Evolutionary conservation across 768 basidiomycete genomes (phyloP).

Genomic region (Lactarius deliciosus): DNA sequence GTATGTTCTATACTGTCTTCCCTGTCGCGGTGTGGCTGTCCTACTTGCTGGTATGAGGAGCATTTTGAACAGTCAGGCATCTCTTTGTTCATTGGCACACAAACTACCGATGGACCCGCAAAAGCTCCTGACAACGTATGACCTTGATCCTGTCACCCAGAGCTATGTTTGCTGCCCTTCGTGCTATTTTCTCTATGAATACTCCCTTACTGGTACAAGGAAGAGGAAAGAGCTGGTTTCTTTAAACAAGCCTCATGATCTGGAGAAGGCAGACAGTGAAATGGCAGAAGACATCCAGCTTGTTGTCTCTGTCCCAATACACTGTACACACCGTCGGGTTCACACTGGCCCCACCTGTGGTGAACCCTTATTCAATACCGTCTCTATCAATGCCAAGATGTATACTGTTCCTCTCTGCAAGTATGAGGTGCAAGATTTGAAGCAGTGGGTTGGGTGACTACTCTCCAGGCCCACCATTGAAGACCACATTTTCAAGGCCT

Average conservation of each 20-base stretch:
- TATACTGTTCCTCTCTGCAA: conserved; percentile 1
- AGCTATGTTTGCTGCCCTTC: conserved; percentile 13
- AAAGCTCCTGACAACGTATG: background rate
- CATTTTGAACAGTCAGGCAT: background rate
- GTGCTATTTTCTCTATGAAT: conserved; percentile 1
- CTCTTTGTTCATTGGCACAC: background rate
- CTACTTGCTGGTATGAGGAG: no score
- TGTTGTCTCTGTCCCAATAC: background rate
- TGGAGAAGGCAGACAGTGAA: background rate
- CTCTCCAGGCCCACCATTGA: background rate
- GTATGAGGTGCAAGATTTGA: conserved; percentile 12
- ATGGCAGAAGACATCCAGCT: background rate
- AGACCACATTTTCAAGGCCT: background rate
- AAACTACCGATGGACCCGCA: no score
- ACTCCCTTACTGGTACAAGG: background rate
- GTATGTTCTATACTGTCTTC: conserved; percentile 8
- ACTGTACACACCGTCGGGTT: background rate
- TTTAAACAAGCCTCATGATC: background rate
- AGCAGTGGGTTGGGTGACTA: background rate
- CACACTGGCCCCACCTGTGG: background rate
- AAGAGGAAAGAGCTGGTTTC: background rate
- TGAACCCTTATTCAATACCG: background rate
- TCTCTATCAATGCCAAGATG: background rate
- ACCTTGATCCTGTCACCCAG: conserved; percentile 6
- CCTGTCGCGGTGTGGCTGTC: background rate